Evolutionary conservation across 768 basidiomycete genomes (phyloP).

Genomic region (Pleurotus djamor): DNA sequence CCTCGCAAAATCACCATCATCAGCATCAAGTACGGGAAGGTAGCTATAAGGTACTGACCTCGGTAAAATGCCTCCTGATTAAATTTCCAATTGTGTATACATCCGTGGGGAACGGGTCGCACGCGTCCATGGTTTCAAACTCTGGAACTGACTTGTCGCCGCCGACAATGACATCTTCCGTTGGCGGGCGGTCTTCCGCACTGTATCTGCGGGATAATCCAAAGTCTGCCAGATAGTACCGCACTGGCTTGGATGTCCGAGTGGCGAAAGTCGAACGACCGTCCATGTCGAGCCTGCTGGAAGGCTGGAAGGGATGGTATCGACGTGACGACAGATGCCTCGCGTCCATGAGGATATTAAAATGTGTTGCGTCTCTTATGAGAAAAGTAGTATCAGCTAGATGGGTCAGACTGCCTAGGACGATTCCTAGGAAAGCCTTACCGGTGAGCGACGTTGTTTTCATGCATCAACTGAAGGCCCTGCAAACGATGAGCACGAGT

Average conservation of each 20-base stretch:
- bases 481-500: too few species aligned
- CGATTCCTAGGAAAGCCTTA: too few species aligned
- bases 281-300: constrained; percentile 13
- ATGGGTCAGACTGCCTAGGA: too few species aligned
- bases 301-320: constrained; percentile 16
- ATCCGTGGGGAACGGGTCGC: constrained; percentile 29
- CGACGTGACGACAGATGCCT: constrained; percentile 13
- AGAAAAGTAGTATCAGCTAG: too few species aligned
- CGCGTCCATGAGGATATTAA: constrained; percentile 28
- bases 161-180: constrained; percentile 27
- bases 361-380: neutral
- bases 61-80: constrained; percentile 11
- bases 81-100: constrained; percentile 31
- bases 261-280: constrained; percentile 5
- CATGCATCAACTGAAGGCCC: too few species aligned
- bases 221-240: constrained; percentile 30
- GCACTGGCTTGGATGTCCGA: constrained; percentile 18
- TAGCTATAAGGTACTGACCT: constrained; percentile 2
- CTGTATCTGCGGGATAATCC: constrained; percentile 23
- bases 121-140: constrained; percentile 15
- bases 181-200: constrained; percentile 18
- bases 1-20: neutral
- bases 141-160: constrained; percentile 38
- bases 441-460: too few species aligned
- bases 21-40: neutral